A percentile compares a stretch with the other conserved stretches of the same genome.
Evolutionary conservation across 1,284 basidiomycete species (phyloP).

Genomic region (Rhodotorula glutinis): DNA sequence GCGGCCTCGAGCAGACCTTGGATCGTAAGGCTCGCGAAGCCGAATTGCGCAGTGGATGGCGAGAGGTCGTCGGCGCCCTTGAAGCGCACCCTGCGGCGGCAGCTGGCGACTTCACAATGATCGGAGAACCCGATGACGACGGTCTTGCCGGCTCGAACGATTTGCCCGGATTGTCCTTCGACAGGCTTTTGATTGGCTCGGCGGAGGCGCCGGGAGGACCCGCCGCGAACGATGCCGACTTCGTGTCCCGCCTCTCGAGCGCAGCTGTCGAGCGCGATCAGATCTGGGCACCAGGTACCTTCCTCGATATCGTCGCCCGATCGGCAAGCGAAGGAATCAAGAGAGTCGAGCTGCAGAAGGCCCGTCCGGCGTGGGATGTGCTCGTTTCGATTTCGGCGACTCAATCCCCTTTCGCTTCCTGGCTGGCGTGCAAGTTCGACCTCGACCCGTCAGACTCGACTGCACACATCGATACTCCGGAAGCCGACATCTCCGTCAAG

Average conservation of each 20-base stretch:
- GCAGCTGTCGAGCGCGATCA: conserved; percentile 20
- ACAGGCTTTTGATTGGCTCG: neutral
- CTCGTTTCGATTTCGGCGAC: conserved; percentile 1
- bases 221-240: neutral
- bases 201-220: neutral
- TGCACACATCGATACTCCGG: neutral
- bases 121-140: neutral
- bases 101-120: neutral
- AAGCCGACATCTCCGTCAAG: conserved; percentile 13
- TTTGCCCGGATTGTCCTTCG: conserved; percentile 13
- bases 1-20: neutral
- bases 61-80: conserved; percentile 13
- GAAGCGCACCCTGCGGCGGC: neutral
- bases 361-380: conserved; percentile 10
- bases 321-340: conserved; percentile 3
- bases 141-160: conserved; percentile 13
- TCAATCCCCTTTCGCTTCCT: conserved; percentile 14
- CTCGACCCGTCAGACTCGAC: neutral
- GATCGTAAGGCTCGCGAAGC: neutral
- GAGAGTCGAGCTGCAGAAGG: neutral
- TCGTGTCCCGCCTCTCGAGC: neutral
- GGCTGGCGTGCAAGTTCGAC: conserved; percentile 36
- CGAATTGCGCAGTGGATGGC: conserved; percentile 7
- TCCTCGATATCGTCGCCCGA: conserved; percentile 19
- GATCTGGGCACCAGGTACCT: conserved; percentile 27